Percentiles rank a stretch among this genome's conserved stretches.
Evolutionary conservation across 257 asterid genomes (phyloP).

Genomic region (Handroanthus guayacan): DNA sequence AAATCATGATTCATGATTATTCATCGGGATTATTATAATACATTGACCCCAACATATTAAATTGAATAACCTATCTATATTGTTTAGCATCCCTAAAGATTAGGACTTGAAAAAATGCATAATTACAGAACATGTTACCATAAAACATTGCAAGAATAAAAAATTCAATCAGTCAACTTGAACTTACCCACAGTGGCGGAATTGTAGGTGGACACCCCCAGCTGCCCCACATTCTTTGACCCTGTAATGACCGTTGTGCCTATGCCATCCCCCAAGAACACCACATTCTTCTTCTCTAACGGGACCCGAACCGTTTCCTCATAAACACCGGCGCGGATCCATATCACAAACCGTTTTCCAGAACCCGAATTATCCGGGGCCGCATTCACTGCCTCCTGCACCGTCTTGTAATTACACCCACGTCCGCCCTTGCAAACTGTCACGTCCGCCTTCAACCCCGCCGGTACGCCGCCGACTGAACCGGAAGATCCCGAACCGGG

Average conservation of each 20-base stretch:
- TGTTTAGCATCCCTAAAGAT: too few relatives aligned
- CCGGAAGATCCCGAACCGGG: conserved; percentile 20
- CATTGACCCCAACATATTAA: too few relatives aligned
- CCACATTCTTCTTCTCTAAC: conserved; percentile 67
- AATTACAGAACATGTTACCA: not conserved
- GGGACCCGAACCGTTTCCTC: conserved; percentile 71
- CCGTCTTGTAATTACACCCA: conserved; percentile 49
- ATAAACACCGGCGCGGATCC: conserved; percentile 62
- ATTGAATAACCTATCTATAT: too few relatives aligned
- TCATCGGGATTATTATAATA: too few relatives aligned
- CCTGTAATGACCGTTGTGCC: conserved; percentile 78
- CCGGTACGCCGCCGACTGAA: conserved; percentile 36
- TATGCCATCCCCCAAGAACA: conserved; percentile 73
- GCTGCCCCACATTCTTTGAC: conserved; percentile 55
- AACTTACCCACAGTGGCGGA: conserved; percentile 75
- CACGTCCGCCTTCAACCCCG: conserved; percentile 52
- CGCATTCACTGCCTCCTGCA: conserved; percentile 68
- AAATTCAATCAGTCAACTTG: conserved; percentile 18
- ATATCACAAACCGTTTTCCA: conserved; percentile 57
- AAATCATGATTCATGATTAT: too few relatives aligned
- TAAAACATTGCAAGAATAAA: not conserved
- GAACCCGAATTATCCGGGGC: conserved; percentile 43
- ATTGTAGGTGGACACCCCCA: conserved; percentile 56
- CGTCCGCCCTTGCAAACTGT: conserved; percentile 56
- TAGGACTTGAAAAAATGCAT: too few relatives aligned